Conservation (phyloP, 345 rosid genomes). For the Hibiscus syriacus region DNA sequence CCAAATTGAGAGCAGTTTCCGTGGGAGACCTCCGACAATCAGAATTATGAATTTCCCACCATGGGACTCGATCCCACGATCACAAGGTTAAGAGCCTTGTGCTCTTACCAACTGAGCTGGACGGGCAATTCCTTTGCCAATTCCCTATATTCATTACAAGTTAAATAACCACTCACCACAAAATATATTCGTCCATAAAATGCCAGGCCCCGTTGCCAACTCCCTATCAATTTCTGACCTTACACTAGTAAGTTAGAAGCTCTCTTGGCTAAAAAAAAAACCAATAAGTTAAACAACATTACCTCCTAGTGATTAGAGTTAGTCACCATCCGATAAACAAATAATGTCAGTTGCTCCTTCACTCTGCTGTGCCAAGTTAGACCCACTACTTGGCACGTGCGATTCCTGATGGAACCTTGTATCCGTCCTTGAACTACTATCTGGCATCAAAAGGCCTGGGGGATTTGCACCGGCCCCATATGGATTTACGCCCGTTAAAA, state of each 20-base stretch:
- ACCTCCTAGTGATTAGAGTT: conserved; percentile 5
- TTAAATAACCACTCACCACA: neutral
- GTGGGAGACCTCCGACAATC: no score
- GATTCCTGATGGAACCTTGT: conserved; percentile 5
- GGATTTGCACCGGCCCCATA: conserved; percentile 8
- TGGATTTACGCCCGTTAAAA: no score
- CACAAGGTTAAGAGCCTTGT: no score
- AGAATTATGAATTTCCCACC: no score
- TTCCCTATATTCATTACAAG: no score
- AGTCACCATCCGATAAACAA: conserved; percentile 56
- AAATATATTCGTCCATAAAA: no score
- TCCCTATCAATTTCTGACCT: neutral
- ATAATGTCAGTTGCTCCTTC: conserved; percentile 29
- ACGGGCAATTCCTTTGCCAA: no score
- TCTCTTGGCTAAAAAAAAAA: neutral
- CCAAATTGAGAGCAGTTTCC: no score
- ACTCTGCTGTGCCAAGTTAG: neutral
- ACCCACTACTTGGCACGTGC: neutral
- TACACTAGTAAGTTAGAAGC: neutral
- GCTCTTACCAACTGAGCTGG: no score
- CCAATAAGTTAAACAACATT: neutral
- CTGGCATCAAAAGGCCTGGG: conserved; percentile 10
- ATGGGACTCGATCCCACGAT: no score
- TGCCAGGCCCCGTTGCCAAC: no score
- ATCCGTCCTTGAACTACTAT: neutral